These are phyloP conservation scores for Malus domestica DNA, from an alignment of 306 rosid species.

Conservation along the genomic window DNA sequence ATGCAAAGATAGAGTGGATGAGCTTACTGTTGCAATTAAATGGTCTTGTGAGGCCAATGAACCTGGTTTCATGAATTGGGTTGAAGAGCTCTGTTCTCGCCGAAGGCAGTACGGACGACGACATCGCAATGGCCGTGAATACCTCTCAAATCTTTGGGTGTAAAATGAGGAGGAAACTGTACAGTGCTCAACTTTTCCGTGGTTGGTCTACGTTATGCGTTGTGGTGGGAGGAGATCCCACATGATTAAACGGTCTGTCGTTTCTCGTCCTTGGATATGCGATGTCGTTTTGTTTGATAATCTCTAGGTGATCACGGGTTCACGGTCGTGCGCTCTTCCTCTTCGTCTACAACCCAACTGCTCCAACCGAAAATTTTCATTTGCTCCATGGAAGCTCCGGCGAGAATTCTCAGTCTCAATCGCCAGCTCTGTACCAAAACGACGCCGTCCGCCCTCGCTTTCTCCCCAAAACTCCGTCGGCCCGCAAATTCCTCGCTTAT, in stretches of 20 bases:
- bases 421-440: slow-evolving; percentile 37
- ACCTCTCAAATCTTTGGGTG: not conserved
- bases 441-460: not conserved
- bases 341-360: not conserved
- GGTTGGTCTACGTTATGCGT: not conserved
- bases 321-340: not conserved
- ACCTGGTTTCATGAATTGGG: slow-evolving; percentile 12
- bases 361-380: not conserved
- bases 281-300: not conserved
- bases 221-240: not conserved
- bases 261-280: not conserved
- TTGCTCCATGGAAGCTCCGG: slow-evolving; percentile 51
- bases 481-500: slow-evolving; percentile 1
- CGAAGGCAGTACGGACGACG: slow-evolving; percentile 44
- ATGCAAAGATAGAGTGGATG: not conserved
- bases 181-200: not conserved
- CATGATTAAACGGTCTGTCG: not conserved
- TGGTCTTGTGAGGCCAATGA: slow-evolving; percentile 33
- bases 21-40: slow-evolving; percentile 37
- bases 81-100: slow-evolving; percentile 36
- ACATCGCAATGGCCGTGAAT: slow-evolving; percentile 21
- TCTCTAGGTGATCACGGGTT: not conserved
- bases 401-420: slow-evolving; percentile 29
- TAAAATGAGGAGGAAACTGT: not conserved
- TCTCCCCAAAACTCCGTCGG: slow-evolving; percentile 1